Conservation (phyloP, 1,284 basidiomycete genomes). For the Earliella scabrosa region DNA sequence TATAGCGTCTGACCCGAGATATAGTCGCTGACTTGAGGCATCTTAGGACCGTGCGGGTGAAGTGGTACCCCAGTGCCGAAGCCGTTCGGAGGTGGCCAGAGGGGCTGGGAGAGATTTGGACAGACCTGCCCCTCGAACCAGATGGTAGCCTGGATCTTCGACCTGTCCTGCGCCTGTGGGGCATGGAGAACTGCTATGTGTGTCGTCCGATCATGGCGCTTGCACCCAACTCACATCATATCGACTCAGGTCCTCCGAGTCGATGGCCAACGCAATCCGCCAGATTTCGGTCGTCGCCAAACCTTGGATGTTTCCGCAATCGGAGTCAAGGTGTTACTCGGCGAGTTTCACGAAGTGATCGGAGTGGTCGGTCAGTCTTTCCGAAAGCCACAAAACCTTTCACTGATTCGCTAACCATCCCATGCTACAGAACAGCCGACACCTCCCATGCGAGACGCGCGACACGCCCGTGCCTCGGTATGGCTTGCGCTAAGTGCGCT, state of each 20-base stretch:
- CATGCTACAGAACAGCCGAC: conserved; percentile 6
- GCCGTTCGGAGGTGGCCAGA: conserved; percentile 8
- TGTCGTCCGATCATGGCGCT: background rate
- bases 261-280: background rate
- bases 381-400: no score
- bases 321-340: conserved; percentile 5
- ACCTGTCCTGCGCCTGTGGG: conserved; percentile 9
- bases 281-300: background rate
- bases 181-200: conserved; percentile 24
- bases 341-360: conserved; percentile 6
- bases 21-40: background rate
- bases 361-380: conserved; percentile 12
- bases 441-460: conserved; percentile 2
- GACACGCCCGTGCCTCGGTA: conserved; percentile 1
- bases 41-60: conserved; percentile 11
- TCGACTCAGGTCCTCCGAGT: conserved; percentile 11
- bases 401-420: background rate
- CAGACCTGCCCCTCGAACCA: conserved; percentile 5
- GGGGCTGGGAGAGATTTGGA: conserved; percentile 7
- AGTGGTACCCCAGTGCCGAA: conserved; percentile 16
- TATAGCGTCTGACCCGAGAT: background rate
- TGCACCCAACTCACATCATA: background rate
- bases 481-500: background rate
- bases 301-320: conserved; percentile 11
- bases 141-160: conserved; percentile 14